These are phyloP conservation scores for Candida saitoana DNA, from an alignment of 805 yeast species.

Conservation along the genomic window DNA sequence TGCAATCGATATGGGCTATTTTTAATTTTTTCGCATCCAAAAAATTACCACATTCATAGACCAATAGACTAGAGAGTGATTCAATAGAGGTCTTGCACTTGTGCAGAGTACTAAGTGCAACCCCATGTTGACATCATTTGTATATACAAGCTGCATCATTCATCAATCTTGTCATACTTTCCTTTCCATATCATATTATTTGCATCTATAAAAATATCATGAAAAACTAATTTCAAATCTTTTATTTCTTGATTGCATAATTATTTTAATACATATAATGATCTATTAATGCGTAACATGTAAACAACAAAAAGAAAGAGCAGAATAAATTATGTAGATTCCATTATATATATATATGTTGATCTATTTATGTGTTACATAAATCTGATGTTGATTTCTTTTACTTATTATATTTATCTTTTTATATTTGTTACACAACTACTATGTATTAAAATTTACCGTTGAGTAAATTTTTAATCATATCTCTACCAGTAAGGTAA, in stretches of 20 bases:
- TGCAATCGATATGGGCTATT: background rate
- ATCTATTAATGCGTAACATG: background rate
- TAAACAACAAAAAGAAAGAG: background rate
- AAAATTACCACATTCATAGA: background rate
- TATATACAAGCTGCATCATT: background rate
- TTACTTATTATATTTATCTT: too few species aligned
- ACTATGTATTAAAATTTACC: slow-evolving; percentile 73
- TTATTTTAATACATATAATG: background rate
- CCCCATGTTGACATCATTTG: too few species aligned
- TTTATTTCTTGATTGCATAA: slow-evolving; percentile 5
- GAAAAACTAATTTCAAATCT: background rate
- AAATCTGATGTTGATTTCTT: too few species aligned
- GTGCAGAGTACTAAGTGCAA: too few species aligned
- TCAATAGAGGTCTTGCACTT: background rate
- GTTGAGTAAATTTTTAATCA: slow-evolving; percentile 59
- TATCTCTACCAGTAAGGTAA: slow-evolving; percentile 72
- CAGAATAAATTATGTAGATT: too few species aligned
- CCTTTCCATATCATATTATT: background rate
- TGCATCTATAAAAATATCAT: background rate
- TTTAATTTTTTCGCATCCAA: background rate
- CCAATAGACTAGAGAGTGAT: background rate
- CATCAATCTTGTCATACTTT: background rate
- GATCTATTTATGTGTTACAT: too few species aligned
- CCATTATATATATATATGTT: too few species aligned
- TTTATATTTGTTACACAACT: too few species aligned